Evolutionary conservation across 768 basidiomycete species (phyloP), one percentile per base, ranked within the genome.

Genomic region (Pleurotus citrinopileatus): DNA sequence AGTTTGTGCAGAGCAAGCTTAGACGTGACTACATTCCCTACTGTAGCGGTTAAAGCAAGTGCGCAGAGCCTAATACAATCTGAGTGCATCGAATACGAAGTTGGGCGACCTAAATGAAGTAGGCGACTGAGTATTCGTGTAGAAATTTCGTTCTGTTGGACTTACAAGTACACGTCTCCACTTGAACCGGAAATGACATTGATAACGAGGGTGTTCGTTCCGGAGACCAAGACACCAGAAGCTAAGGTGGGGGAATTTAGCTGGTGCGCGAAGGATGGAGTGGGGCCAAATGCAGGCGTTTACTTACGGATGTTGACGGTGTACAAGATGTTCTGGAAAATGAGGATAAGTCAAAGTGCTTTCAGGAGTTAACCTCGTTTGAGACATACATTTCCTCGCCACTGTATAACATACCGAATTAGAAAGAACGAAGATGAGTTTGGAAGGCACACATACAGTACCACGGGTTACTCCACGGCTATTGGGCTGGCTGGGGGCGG

Each of bases 21-120:
- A n/a, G n/a, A n/a, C n/a, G n/a, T n/a, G n/a, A n/a, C n/a, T n/a
- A n/a, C n/a, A n/a, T n/a, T n/a, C n/a, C n/a, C n/a, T n/a, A n/a
- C n/a, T n/a, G n/a, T n/a, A n/a, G n/a, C n/a, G n/a, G n/a, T n/a
- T n/a, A n/a, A n/a, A n/a, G n/a, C n/a, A n/a, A n/a, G n/a, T n/a
- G n/a, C n/a, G n/a, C n/a, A n/a, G n/a, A n/a, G 29, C 29, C 44
- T 61, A 70, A 50, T 64, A 68, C 4, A 68, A 61, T 20, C 68
- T 58, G 4, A 69, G 9, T 6, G 68, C 64, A 44, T 70, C 69
- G 53, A 70, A 61, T 32, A 70, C 64, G 42, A 70, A 44, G 55
- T 69, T 68, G 2, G 69, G 69, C 4, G 68, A 67, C 54, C 67
- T 69, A n/a, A n/a, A n/a, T n/a, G n/a, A n/a, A n/a, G n/a, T n/a